phyloP scores from a whole-genome alignment of 1,284 basidiomycete species.

The Leucoagaricus sp. region DNA sequence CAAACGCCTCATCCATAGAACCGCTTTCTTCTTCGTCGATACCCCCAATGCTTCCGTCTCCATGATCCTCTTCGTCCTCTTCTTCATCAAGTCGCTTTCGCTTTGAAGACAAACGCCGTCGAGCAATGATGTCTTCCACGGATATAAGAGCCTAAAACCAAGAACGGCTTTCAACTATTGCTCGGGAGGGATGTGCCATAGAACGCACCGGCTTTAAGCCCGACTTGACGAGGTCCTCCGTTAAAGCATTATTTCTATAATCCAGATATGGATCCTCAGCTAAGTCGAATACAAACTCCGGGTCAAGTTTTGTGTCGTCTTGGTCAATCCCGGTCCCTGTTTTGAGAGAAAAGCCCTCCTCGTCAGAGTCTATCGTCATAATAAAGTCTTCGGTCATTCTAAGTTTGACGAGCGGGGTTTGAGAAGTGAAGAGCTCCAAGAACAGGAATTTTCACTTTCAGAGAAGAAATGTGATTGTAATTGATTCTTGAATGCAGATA shows the following conservation, averaged over 20 bases:
- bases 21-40: conserved; percentile 42
- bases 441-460: too few species aligned
- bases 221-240: conserved; percentile 58
- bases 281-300: conserved; percentile 82
- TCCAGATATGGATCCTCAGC: conserved; percentile 69
- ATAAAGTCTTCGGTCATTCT: conserved; percentile 61
- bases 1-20: conserved; percentile 28
- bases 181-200: conserved; percentile 15
- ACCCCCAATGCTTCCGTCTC: conserved; percentile 40
- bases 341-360: conserved; percentile 41
- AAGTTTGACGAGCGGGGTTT: not conserved
- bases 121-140: conserved; percentile 79
- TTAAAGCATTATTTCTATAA: conserved; percentile 40
- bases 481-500: not conserved
- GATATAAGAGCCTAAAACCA: conserved; percentile 73
- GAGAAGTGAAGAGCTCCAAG: not conserved
- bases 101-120: conserved; percentile 28
- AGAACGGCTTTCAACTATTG: conserved; percentile 15
- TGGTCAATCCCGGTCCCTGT: conserved; percentile 19
- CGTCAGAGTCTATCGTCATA: conserved; percentile 82
- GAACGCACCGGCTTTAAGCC: conserved; percentile 69
- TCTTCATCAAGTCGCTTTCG: conserved; percentile 22
- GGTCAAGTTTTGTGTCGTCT: conserved; percentile 72
- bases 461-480: too few species aligned
- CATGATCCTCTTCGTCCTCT: conserved; percentile 43